These are phyloP conservation scores for Fusarium fracticaudum DNA, from an alignment of 2,329 filamentous ascomycete genomes.

Conservation along the genomic window DNA sequence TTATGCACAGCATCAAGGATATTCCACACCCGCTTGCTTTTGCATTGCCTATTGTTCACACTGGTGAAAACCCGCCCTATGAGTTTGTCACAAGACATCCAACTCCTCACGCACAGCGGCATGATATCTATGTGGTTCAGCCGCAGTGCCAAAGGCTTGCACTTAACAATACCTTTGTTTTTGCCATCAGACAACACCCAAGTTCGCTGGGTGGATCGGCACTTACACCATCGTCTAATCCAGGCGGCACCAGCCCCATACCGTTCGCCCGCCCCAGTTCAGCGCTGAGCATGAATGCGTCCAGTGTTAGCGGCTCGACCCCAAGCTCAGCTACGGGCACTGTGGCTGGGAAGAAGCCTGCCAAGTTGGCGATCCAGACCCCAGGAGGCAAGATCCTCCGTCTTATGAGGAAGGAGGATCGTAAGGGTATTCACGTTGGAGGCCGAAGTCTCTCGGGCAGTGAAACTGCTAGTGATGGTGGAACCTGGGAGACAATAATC, in stretches of 20 bases:
- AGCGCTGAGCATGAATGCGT: conserved; percentile 71
- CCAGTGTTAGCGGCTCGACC: conserved; percentile 66
- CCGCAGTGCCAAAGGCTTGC: conserved; percentile 90
- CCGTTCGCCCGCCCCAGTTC: conserved; percentile 70
- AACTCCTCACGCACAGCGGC: conserved; percentile 95
- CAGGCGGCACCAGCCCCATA: conserved; percentile 63
- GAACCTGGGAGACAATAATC: conserved; percentile 89
- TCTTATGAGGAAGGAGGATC: conserved; percentile 82
- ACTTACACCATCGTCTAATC: conserved; percentile 58
- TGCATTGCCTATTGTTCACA: conserved; percentile 88
- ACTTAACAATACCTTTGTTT: conserved; percentile 97
- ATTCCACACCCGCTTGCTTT: conserved; percentile 93
- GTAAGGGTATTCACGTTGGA: conserved; percentile 62
- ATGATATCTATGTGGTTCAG: conserved; percentile 96
- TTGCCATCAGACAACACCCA: conserved; percentile 92
- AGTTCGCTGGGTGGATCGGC: conserved; percentile 59
- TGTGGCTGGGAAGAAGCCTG: conserved; percentile 78
- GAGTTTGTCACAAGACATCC: conserved; percentile 94
- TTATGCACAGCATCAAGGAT: conserved; percentile 98
- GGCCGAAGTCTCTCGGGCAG: conserved; percentile 54
- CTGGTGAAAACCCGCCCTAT: conserved; percentile 91
- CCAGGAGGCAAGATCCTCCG: conserved; percentile 94
- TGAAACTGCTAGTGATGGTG: conserved; percentile 73
- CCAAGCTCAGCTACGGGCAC: conserved; percentile 64
- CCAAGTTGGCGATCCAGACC: conserved; percentile 94